Base-by-base conservation (phyloP, 202 grass and related monocot species). In the Sporobolus alterniflorus region DNA sequence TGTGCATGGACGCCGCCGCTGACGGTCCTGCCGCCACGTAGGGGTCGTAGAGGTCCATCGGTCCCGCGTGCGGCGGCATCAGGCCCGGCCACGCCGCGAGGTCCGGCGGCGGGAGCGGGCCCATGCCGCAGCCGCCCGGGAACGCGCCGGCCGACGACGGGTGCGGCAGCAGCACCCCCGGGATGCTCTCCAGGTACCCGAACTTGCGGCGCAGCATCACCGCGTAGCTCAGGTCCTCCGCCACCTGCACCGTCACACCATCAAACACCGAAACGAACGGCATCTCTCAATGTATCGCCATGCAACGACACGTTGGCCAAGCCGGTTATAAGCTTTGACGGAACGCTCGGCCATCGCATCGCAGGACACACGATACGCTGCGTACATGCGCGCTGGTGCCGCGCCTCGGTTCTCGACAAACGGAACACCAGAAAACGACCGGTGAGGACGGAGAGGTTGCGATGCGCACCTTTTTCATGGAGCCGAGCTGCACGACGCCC, bases 401-500 rank as follows among this genome's bases (percentile, higher is more conserved):
- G 29, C 17, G 47, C 55, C 68, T 82, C 39, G 40, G 49, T 59
- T 64, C 39, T 29, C 22, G 79, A n/a, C n/a, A n/a, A n/a, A n/a
- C n/a, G n/a, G 9, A 46, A 7, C 44, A 5, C 9, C 62, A 36
- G 62, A 81, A 67, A 87, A 79, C 84, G 76, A 82, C 73, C 46
- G 34, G 51, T 30, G 69, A 56, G 42, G 5, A 39, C 36, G 36
- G 11, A 28, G 40, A 7, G 52, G 0, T n/a, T n/a, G n/a, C 11
- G 31, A 3, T 10, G 21, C 12, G 42, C 24, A 97, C 96, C 96
- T 98, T 98, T 87, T 85, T 94, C 78, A 89, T 84, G 79, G 96
- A 91, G 92, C 93, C 96, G 84, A 98, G 88, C 84, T 98, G 96
- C 71, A 98, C 90, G 47, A 98, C 92, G 74, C 96, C 96, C 82